Evolutionary conservation across 176 grass and related monocot genomes (phyloP).

Genomic region (Alloteropsis semialata): DNA sequence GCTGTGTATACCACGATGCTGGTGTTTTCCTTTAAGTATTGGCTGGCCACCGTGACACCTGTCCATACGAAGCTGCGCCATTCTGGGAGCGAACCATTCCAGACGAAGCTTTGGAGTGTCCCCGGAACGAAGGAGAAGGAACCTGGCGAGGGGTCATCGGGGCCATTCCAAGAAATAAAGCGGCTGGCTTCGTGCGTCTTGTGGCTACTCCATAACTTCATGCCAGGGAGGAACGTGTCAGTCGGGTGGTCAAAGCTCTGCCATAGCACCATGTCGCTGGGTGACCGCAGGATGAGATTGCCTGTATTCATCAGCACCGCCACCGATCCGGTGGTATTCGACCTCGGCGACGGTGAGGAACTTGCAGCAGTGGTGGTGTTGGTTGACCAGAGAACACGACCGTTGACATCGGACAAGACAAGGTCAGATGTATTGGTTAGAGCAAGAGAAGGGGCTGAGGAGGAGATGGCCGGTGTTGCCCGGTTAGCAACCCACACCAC

Average conservation of each 20-base stretch:
- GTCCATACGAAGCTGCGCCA: slow-evolving; percentile 34
- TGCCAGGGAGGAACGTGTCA: slow-evolving; percentile 28
- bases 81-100: slow-evolving; percentile 3
- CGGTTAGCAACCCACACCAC: slow-evolving; percentile 18
- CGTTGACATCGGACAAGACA: not conserved
- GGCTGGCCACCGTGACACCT: not conserved
- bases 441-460: not conserved
- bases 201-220: not conserved
- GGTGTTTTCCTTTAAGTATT: not conserved
- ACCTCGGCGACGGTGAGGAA: not conserved
- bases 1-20: not conserved
- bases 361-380: not conserved
- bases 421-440: slow-evolving; percentile 12
- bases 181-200: not conserved
- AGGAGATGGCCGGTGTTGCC: not conserved
- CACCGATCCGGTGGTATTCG: not conserved
- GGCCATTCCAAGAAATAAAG: slow-evolving; percentile 15
- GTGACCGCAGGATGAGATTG: slow-evolving; percentile 9
- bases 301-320: slow-evolving; percentile 10
- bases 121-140: slow-evolving; percentile 4
- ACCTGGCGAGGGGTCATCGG: slow-evolving; percentile 16
- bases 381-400: slow-evolving; percentile 24
- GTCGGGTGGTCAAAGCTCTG: slow-evolving; percentile 43
- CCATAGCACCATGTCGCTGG: not conserved
- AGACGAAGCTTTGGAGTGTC: not conserved